Percentiles rank a stretch among this genome's conserved stretches.
Conservation (phyloP, 208 protist species). For the Trypanosoma mega region DNA sequence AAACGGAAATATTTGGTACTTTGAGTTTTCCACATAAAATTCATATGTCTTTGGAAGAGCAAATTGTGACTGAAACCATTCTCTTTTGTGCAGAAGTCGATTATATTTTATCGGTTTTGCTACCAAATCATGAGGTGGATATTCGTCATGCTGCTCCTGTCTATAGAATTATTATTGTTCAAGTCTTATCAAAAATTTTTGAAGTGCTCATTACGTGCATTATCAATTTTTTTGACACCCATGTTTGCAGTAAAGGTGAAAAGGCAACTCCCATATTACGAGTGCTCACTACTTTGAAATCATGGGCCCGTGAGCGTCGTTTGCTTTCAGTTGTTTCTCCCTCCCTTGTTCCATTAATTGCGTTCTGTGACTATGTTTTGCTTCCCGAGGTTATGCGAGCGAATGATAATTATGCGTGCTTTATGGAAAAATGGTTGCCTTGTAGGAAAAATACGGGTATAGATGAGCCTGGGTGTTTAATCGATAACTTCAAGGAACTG, state of each 20-base stretch:
- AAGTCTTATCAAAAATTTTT: slow-evolving; percentile 3
- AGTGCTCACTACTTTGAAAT: slow-evolving; percentile 1
- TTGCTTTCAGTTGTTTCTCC: slow-evolving; percentile 10
- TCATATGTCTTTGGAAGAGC: slow-evolving; percentile 1
- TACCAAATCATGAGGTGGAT: neutral
- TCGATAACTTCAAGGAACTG: neutral
- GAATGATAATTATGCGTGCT: slow-evolving; percentile 3
- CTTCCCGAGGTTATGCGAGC: slow-evolving; percentile 1
- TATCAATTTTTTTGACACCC: neutral
- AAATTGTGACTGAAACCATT: neutral
- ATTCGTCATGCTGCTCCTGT: slow-evolving; percentile 10
- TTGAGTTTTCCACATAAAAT: slow-evolving; percentile 1
- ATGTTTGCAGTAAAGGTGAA: too few relatives aligned
- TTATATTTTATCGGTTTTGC: neutral
- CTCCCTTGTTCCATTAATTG: slow-evolving; percentile 7
- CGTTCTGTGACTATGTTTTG: slow-evolving; percentile 14
- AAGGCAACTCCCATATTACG: neutral
- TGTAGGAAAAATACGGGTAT: neutral
- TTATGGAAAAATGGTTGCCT: neutral
- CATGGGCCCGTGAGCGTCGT: neutral
- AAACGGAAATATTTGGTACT: neutral
- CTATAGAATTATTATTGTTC: slow-evolving; percentile 9
- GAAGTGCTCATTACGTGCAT: neutral
- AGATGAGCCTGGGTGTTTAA: neutral
- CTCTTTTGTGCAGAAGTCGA: neutral